Evolutionary conservation across 2,329 filamentous ascomycete species (phyloP), one percentile per base, ranked within the genome.

Genomic region (Fusarium guadeloupense): DNA sequence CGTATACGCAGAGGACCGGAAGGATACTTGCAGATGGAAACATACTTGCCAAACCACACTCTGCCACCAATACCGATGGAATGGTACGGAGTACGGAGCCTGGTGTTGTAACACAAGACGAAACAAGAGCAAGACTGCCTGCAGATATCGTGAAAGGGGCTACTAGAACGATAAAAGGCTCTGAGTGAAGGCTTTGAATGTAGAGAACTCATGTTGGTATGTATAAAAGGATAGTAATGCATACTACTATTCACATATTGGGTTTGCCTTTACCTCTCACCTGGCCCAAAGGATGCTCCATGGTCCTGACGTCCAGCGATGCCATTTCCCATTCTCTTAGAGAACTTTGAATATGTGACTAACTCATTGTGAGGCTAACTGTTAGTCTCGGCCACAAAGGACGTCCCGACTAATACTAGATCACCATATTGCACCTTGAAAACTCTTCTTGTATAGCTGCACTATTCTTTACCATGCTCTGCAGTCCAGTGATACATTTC

Each of bases 321-420:
- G 10, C 57, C 56, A 61, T 20, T 14, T 50, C 0, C 37, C 39
- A 0, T 33, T 25, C 14, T 14, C 33, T 4, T 10, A 42, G 2
- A 60, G 13, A 6, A 60, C 35, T 2, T 49, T 56, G 17, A 60
- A 56, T 0, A 44, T 30, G 30, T 56, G 1, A 45, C 43, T 1
- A 56, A 56, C 6, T 41, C 28, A 19, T 61, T 39, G 1, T 20
- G 33, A 20, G 40, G 43, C 7, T 19, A 17, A 2, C 50, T 43
- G 2, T 61, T 35, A 2, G 61, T 60, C 16, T 61, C 43, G 10
- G 61, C 50, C 14, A 61, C 56, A 34, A 60, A 60, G 6, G 56
- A 56, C 0, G 57, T 50, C 56, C 56, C 61, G 5, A 61, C 56
- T 10, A 61, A 10, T 1, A 49, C 56, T 17, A 60, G n/a, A 28